phyloP scores from a whole-genome alignment of 768 basidiomycete genomes.

The Epithele typhae region DNA sequence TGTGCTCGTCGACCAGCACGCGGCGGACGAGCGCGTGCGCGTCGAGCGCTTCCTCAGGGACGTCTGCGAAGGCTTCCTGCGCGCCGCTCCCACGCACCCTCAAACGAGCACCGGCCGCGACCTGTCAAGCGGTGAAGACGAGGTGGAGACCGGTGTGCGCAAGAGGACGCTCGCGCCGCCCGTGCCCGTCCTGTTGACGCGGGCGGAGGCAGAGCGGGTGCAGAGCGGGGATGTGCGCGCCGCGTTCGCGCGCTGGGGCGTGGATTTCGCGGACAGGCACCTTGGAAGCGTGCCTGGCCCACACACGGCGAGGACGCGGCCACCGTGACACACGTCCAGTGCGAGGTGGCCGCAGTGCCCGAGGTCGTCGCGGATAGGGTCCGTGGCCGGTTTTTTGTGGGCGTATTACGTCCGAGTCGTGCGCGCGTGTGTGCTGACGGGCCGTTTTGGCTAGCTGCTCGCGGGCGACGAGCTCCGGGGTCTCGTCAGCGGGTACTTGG shows the following conservation, averaged over 20 bases:
- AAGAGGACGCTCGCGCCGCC: conserved; percentile 47
- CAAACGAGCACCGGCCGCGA: conserved; percentile 12
- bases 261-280: conserved; percentile 46
- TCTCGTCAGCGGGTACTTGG: conserved; percentile 70
- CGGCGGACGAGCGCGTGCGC: conserved; percentile 93
- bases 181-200: conserved; percentile 60
- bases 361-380: conserved; percentile 69
- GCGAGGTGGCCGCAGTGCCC: conserved; percentile 61
- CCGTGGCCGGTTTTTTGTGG: conserved; percentile 14
- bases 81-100: background rate
- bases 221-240: conserved; percentile 36
- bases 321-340: conserved; percentile 53
- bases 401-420: conserved; percentile 14
- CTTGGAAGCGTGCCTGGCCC: background rate
- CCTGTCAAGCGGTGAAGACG: too few relatives aligned
- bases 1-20: conserved; percentile 93
- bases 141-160: conserved; percentile 22
- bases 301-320: conserved; percentile 13
- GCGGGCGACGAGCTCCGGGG: conserved; percentile 69
- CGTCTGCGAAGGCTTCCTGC: conserved; percentile 66
- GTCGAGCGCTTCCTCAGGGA: conserved; percentile 79
- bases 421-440: background rate
- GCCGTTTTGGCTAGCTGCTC: conserved; percentile 47
- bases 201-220: conserved; percentile 54
- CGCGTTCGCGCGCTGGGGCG: conserved; percentile 67